Evolutionary conservation across 805 yeast genomes (phyloP), one percentile per base, ranked within the genome.

Genomic region (Wickerhamiella parazyma): DNA sequence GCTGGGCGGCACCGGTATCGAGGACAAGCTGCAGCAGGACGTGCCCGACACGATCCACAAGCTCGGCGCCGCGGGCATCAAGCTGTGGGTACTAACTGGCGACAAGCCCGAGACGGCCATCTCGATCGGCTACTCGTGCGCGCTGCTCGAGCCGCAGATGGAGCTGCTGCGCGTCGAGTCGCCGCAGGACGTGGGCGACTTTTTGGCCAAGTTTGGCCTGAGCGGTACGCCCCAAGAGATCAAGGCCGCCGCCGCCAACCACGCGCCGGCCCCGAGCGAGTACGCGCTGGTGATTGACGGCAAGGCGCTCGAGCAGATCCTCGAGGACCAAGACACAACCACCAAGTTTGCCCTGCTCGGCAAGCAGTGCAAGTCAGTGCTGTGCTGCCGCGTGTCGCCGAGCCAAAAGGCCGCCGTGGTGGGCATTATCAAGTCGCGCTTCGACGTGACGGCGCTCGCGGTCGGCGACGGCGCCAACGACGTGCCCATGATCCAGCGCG

Each of bases 331-430:
- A 2, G 12, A 11, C 14, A 34, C 35, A 4, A 8, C 37, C 6
- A 24, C 43, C 19, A 16, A 78, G 57, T 81, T 82, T 58, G 61
- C 82, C 49, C 65, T 82, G 28, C 63, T 82, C 33, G 78, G 93
- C 58, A 82, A 81, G 57, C 77, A 78, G 51, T 82, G 91, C 62
- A 73, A 74, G 47, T 70, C 91, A 1, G 91, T 82, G 9, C 57
- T 81, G 48, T 81, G 99, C 59, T 91, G 99, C 64, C 77, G 99
- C 58, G 99, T 91, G 1, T 89, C 97, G 1, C 99, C 99, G 0
- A 67, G 91, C 45, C 99, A 91, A 55, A 91, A 91, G 58, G 98
- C 99, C 0, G 65, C 91, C 42, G 98, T 91, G 14, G 98, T 91
- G 17, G 85, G 83, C 56, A 73, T 91, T 73, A 97, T 89, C 16